Percentiles rank a stretch among this genome's conserved stretches.
Evolutionary conservation across 2,329 filamentous ascomycete species (phyloP).

Genomic region (Zasmidium angulare): DNA sequence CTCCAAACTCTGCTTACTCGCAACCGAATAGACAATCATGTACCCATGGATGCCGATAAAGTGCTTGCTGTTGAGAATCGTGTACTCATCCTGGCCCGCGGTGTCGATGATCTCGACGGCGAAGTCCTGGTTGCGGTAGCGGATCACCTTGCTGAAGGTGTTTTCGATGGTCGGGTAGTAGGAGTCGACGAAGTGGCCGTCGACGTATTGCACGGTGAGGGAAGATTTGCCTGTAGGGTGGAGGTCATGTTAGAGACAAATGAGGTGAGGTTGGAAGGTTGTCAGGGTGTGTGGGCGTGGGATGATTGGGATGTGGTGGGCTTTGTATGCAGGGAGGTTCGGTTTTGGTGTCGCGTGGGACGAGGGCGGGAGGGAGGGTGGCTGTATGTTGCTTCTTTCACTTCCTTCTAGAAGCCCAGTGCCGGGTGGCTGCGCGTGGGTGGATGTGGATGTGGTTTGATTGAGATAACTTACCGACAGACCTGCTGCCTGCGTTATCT

Average conservation of each 20-base stretch:
- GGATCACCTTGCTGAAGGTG: conserved; percentile 94
- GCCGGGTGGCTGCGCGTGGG: not conserved
- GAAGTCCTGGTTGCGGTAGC: conserved; percentile 88
- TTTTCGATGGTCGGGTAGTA: conserved; percentile 99
- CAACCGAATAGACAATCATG: conserved; percentile 97
- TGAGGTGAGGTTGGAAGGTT: too few relatives aligned
- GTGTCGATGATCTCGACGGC: conserved; percentile 98
- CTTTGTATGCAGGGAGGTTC: too few relatives aligned
- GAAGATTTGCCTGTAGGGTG: conserved; percentile 80
- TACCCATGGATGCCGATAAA: conserved; percentile 99
- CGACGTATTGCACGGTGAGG: conserved; percentile 93
- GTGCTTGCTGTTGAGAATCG: conserved; percentile 95
- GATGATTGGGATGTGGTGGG: not conserved
- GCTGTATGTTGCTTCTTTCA: too few relatives aligned
- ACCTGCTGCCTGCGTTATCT: conserved; percentile 65
- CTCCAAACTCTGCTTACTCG: conserved; percentile 89
- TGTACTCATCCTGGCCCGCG: conserved; percentile 96
- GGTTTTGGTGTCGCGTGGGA: not conserved
- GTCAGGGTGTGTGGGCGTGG: conserved; percentile 1
- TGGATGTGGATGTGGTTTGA: not conserved
- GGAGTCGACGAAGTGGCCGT: conserved; percentile 96
- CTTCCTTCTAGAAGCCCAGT: too few relatives aligned
- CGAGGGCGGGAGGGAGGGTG: too few relatives aligned
- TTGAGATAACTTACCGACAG: conserved; percentile 66
- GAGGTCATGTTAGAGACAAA: too few relatives aligned